Conservation (phyloP, 1,284 basidiomycete species). For the Phellinidium pouzarii region DNA sequence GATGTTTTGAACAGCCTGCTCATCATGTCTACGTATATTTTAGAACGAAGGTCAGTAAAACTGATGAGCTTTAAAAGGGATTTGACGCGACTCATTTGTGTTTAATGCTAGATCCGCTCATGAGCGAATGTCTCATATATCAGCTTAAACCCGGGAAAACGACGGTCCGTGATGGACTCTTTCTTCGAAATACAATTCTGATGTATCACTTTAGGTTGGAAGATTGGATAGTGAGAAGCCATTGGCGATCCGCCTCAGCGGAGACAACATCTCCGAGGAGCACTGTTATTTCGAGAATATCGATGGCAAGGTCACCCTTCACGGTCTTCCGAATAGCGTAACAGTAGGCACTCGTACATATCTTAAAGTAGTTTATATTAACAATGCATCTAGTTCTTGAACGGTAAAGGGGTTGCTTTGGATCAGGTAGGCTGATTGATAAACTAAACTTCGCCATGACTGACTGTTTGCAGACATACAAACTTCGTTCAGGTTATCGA, state of each 20-base stretch:
- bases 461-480: conserved; percentile 49
- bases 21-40: conserved; percentile 19
- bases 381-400: conserved; percentile 62
- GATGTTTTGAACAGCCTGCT: not conserved
- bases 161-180: conserved; percentile 40
- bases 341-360: conserved; percentile 52
- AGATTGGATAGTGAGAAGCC: conserved; percentile 72
- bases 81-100: not conserved
- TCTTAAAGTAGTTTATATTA: conserved; percentile 3
- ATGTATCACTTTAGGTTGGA: conserved; percentile 75
- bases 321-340: conserved; percentile 72
- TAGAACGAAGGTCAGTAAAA: conserved; percentile 72
- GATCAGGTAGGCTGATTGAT: conserved; percentile 54
- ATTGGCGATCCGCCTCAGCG: conserved; percentile 89
- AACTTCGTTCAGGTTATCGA: conserved; percentile 87
- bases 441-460: conserved; percentile 4
- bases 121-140: conserved; percentile 91
- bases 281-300: conserved; percentile 89
- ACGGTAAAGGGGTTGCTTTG: conserved; percentile 80
- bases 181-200: conserved; percentile 12
- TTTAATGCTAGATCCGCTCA: conserved; percentile 60
- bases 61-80: not conserved
- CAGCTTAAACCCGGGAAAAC: conserved; percentile 89
- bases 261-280: conserved; percentile 85
- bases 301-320: conserved; percentile 80